These are phyloP conservation scores for Leccinum variicolor DNA, from an alignment of 768 basidiomycete species.

Conservation along the genomic window DNA sequence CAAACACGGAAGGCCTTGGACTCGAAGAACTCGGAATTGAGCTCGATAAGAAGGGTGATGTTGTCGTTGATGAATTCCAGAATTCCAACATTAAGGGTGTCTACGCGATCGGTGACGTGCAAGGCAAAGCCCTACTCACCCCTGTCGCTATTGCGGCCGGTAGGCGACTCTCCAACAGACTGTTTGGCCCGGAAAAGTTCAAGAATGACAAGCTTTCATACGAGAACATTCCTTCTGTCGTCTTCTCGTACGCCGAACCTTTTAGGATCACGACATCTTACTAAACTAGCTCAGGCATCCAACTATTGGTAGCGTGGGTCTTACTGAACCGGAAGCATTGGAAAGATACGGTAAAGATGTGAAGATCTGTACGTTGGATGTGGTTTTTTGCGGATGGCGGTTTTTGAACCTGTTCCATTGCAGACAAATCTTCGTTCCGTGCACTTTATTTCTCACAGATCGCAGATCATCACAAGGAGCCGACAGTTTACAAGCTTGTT, in stretches of 20 bases:
- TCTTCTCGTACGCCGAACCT: constrained; percentile 77
- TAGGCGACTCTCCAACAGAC: constrained; percentile 78
- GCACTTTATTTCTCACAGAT: constrained; percentile 93
- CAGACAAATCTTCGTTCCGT: constrained; percentile 79
- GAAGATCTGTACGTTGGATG: constrained; percentile 75
- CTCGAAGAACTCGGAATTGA: constrained; percentile 76
- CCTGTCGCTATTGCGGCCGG: constrained; percentile 98
- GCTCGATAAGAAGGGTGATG: constrained; percentile 73
- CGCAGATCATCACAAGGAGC: constrained; percentile 88
- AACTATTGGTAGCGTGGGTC: constrained; percentile 90
- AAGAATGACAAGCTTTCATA: constrained; percentile 88
- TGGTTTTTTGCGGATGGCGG: not conserved
- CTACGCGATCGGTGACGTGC: constrained; percentile 87
- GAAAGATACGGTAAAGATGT: constrained; percentile 84
- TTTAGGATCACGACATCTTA: constrained; percentile 2
- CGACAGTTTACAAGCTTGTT: constrained; percentile 90
- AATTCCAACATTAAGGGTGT: constrained; percentile 69
- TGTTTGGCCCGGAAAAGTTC: constrained; percentile 85
- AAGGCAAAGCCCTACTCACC: constrained; percentile 89
- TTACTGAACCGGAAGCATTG: constrained; percentile 89
- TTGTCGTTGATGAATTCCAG: constrained; percentile 91
- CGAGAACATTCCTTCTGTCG: constrained; percentile 89
- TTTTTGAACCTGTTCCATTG: not conserved
- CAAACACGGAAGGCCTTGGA: constrained; percentile 76
- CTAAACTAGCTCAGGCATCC: constrained; percentile 63